Percentiles rank a stretch among this genome's conserved stretches.
Evolutionary conservation across 2,329 filamentous ascomycete genomes (phyloP).

Genomic region (Coniochaeta prunicola): DNA sequence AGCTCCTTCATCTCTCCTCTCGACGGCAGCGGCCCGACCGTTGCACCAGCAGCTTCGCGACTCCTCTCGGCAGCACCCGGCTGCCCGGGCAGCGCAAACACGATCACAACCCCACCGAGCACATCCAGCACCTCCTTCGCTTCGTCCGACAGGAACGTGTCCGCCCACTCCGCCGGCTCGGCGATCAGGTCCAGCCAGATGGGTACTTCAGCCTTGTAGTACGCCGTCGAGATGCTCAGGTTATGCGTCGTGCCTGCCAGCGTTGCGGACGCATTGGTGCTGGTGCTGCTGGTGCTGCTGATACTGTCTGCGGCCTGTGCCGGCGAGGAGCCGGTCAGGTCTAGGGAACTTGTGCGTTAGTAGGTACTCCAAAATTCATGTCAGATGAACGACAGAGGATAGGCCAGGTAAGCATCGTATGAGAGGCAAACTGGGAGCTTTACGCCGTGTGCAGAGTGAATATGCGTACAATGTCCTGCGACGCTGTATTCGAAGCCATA

Average conservation of each 20-base stretch:
- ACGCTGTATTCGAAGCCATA: too few relatives aligned
- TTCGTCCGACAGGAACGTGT: conserved; percentile 51
- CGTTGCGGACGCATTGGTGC: too few relatives aligned
- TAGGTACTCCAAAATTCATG: background rate
- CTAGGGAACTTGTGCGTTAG: background rate
- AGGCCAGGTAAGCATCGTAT: too few relatives aligned
- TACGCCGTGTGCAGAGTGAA: too few relatives aligned
- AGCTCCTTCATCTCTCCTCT: conserved; percentile 27
- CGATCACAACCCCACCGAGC: conserved; percentile 52
- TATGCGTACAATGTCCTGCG: too few relatives aligned
- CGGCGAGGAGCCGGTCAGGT: background rate
- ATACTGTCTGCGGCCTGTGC: background rate
- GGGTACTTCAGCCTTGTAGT: conserved; percentile 54
- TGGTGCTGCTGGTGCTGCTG: too few relatives aligned
- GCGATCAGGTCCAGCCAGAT: conserved; percentile 61
- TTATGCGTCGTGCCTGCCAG: conserved; percentile 54
- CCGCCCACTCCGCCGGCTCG: conserved; percentile 45
- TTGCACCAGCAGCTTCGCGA: conserved; percentile 10
- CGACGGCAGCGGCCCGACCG: conserved; percentile 2
- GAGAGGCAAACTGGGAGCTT: too few relatives aligned
- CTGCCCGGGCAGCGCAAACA: conserved; percentile 34
- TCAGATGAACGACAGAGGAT: background rate
- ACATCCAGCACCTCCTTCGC: conserved; percentile 55
- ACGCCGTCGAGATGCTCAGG: conserved; percentile 47
- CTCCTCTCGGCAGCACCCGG: background rate